Conservation (phyloP, 495 filamentous ascomycete species). For the Extremus antarcticus region DNA sequence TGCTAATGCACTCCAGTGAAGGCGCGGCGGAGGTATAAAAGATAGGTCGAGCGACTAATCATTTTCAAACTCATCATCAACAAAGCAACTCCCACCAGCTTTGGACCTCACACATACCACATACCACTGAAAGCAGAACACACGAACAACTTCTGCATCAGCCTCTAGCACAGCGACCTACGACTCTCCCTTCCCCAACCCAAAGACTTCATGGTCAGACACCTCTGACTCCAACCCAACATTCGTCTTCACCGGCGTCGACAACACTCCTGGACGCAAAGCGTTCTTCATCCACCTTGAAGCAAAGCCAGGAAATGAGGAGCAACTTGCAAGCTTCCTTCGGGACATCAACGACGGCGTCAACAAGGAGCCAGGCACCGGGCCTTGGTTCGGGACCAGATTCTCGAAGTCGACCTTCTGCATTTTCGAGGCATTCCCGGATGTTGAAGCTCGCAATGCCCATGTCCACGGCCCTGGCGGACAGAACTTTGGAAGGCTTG, state of each 20-base stretch:
- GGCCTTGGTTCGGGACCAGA: background rate
- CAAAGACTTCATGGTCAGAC: background rate
- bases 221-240: background rate
- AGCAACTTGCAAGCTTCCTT: background rate
- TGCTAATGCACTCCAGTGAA: background rate
- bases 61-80: background rate
- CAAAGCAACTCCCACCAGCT: background rate
- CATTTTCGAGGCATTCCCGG: slow-evolving; percentile 1
- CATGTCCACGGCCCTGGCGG: background rate
- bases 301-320: background rate
- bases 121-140: background rate
- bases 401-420: background rate
- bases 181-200: background rate
- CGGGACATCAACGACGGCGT: background rate
- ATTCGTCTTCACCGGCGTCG: background rate
- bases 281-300: background rate
- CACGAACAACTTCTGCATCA: background rate
- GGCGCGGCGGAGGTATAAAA: background rate
- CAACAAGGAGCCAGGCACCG: background rate
- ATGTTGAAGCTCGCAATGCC: background rate
- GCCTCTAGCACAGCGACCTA: background rate
- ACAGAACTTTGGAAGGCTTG: background rate
- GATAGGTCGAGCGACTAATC: background rate
- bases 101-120: background rate
- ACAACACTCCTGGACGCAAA: background rate